Percentiles rank a stretch among this genome's conserved stretches.
Conservation (phyloP, 1,139 yeast genomes). For the Sugiyamaella novakii region DNA sequence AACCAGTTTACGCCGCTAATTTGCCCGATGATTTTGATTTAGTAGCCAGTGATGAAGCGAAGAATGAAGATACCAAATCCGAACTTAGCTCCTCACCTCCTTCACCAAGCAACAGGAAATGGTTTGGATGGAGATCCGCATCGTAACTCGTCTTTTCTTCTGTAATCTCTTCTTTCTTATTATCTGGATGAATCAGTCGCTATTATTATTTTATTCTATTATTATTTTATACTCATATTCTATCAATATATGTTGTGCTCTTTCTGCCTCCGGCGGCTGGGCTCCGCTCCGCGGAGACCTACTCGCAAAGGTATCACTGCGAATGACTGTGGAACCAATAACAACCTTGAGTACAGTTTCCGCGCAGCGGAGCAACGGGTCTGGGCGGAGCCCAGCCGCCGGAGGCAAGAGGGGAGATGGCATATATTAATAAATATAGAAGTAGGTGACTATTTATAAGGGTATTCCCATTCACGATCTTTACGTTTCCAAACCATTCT, state of each 20-base stretch:
- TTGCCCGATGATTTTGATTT: slow-evolving; percentile 33
- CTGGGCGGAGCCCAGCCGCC: slow-evolving; percentile 6
- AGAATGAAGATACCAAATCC: slow-evolving; percentile 12
- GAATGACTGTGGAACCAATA: no score
- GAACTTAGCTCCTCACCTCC: background rate
- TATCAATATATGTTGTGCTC: background rate
- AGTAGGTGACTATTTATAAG: slow-evolving; percentile 53
- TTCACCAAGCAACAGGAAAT: slow-evolving; percentile 22
- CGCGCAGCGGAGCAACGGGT: slow-evolving; percentile 6
- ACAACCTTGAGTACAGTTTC: no score
- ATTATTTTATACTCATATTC: background rate
- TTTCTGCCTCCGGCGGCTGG: slow-evolving; percentile 7
- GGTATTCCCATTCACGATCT: slow-evolving; percentile 71
- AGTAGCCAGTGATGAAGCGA: slow-evolving; percentile 33
- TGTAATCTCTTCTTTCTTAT: slow-evolving; percentile 7
- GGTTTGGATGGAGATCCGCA: slow-evolving; percentile 28
- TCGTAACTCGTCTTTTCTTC: background rate
- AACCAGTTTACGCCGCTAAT: background rate
- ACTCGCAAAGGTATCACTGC: no score
- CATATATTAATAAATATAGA: slow-evolving; percentile 2
- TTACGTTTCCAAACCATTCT: slow-evolving; percentile 78
- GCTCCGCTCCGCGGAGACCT: slow-evolving; percentile 1
- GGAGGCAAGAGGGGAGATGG: background rate
- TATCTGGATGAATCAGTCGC: background rate
- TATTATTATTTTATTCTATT: slow-evolving; percentile 8